A percentile compares a stretch with the other conserved stretches of the same genome.
These are phyloP conservation scores for Talaromyces sp. DNA, from an alignment of 2,329 filamentous ascomycete species.

Conservation along the genomic window DNA sequence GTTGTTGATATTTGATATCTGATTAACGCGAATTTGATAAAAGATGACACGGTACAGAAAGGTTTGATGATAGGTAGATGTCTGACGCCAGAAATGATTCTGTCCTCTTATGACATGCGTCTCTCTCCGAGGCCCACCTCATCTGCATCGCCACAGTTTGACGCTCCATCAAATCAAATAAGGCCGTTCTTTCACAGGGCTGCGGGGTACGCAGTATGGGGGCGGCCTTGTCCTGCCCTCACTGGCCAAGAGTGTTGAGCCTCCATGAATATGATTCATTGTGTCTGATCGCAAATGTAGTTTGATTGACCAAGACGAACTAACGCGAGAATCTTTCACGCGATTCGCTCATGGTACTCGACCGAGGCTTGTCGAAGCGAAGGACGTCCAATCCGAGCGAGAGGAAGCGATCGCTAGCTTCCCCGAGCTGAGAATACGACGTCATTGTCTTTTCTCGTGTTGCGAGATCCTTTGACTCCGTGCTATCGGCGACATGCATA, in stretches of 20 bases:
- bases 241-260: constrained; percentile 1
- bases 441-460: neutral
- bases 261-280: constrained; percentile 3
- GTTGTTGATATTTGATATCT: neutral
- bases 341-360: neutral
- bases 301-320: constrained; percentile 1
- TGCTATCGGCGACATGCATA: neutral
- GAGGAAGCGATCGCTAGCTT: constrained; percentile 4
- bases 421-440: constrained; percentile 7
- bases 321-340: neutral
- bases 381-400: constrained; percentile 5
- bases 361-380: neutral
- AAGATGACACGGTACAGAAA: neutral
- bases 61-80: neutral
- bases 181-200: neutral
- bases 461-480: neutral
- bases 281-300: neutral
- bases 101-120: neutral
- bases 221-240: neutral
- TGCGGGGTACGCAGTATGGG: constrained; percentile 3
- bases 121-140: constrained; percentile 5
- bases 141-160: constrained; percentile 10
- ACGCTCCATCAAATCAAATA: neutral
- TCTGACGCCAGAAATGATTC: neutral
- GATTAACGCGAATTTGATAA: neutral